A percentile compares a stretch with the other conserved stretches of the same genome.
Conservation (phyloP, 345 rosid genomes). For the Brassica carinata region DNA sequence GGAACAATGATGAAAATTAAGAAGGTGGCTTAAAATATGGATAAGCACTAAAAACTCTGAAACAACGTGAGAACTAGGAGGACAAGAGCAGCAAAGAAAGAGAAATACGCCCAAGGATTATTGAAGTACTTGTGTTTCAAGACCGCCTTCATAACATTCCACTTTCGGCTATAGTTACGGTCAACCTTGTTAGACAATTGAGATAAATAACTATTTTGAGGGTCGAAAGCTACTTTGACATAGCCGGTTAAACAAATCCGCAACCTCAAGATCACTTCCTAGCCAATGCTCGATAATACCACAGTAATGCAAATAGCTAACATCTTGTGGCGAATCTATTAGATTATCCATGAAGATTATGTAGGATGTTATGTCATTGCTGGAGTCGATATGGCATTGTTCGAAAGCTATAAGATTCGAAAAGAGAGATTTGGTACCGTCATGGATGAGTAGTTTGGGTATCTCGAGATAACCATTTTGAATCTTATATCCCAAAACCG, state of each 20-base stretch:
- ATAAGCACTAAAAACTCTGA: slow-evolving; percentile 70
- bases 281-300: slow-evolving; percentile 94
- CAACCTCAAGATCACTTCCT: slow-evolving; percentile 77
- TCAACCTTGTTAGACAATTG: slow-evolving; percentile 60
- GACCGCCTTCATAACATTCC: slow-evolving; percentile 77
- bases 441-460: slow-evolving; percentile 79
- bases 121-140: slow-evolving; percentile 77
- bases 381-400: slow-evolving; percentile 77
- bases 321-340: slow-evolving; percentile 74
- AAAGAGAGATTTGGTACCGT: slow-evolving; percentile 89
- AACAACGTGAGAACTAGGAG: slow-evolving; percentile 66
- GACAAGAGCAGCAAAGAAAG: slow-evolving; percentile 64
- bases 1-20: slow-evolving; percentile 24
- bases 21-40: slow-evolving; percentile 62
- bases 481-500: slow-evolving; percentile 84
- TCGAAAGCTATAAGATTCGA: slow-evolving; percentile 82
- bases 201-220: slow-evolving; percentile 64
- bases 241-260: slow-evolving; percentile 72
- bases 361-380: slow-evolving; percentile 77
- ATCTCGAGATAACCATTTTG: slow-evolving; percentile 64
- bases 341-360: slow-evolving; percentile 85
- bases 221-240: slow-evolving; percentile 77
- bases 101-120: slow-evolving; percentile 84
- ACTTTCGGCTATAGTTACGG: slow-evolving; percentile 59
- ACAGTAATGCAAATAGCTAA: slow-evolving; percentile 65